These are phyloP conservation scores for Fusarium sp. DNA, from an alignment of 2,329 filamentous ascomycete species.

Conservation along the genomic window DNA sequence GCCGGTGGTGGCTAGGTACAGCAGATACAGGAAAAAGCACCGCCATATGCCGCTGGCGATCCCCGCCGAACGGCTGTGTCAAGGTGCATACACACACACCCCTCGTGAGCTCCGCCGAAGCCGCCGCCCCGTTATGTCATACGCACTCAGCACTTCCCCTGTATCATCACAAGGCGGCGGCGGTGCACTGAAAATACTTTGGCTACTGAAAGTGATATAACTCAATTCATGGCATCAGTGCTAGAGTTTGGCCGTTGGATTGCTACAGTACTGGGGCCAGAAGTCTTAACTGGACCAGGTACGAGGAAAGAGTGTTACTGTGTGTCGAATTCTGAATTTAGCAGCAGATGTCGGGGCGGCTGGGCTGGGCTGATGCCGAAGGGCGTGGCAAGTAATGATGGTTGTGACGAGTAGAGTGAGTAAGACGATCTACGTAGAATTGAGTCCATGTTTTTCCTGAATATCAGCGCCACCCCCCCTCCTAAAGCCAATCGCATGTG, in stretches of 20 bases:
- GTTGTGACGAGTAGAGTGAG: constrained; percentile 5
- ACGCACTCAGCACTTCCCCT: constrained; percentile 14
- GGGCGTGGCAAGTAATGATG: neutral
- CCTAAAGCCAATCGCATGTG: constrained; percentile 33
- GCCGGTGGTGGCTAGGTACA: constrained; percentile 39
- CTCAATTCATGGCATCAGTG: constrained; percentile 5
- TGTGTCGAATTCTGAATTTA: neutral
- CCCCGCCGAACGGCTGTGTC: constrained; percentile 40
- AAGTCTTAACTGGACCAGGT: neutral
- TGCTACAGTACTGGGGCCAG: constrained; percentile 21
- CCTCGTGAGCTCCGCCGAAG: constrained; percentile 38
- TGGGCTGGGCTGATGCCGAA: neutral
- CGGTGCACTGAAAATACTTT: constrained; percentile 18
- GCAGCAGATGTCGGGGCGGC: neutral
- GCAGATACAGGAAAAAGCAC: constrained; percentile 16
- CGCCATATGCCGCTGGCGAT: constrained; percentile 40
- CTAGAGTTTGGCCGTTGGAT: constrained; percentile 2
- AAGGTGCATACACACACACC: constrained; percentile 19
- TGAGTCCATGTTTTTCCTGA: constrained; percentile 20
- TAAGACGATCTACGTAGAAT: constrained; percentile 16
- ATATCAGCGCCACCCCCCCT: constrained; percentile 30
- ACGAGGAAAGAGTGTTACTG: neutral
- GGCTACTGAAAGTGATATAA: constrained; percentile 12
- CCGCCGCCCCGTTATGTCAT: constrained; percentile 42
- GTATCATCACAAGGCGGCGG: constrained; percentile 30